Evolutionary conservation across 1,284 basidiomycete species (phyloP), one percentile per base, ranked within the genome.

Genomic region (Boletus calvinii): DNA sequence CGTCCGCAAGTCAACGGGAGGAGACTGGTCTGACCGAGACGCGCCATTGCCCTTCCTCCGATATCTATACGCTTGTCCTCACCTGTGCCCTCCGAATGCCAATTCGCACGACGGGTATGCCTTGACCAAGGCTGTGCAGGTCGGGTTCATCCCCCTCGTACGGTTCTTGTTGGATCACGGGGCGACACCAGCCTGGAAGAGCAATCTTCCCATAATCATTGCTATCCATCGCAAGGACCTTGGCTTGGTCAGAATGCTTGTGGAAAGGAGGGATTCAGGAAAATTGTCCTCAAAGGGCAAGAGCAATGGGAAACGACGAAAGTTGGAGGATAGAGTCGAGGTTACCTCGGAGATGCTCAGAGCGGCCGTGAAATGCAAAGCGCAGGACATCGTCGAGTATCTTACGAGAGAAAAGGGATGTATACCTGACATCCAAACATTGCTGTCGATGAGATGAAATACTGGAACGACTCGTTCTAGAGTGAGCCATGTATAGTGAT

Each of bases 101-200:
- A 81, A 92, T 65, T 78, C 85, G 6, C 76, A 87, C 66, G 76
- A 81, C 1, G 92, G 91, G 1, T 94, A 93, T 61, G 84, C 87
- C 0, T 78, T 95, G 30, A 83, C 83, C 9, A 84, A 81, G 54
- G 89, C 92, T 1, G 88, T 92, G 0, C 75, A 85, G 41, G 81
- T 79, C 0, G 73, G 75, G 12, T 85, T 85, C 58, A 59, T 77
- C 0, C 81, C 83, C 1, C 78, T 94, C 5, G 74, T 92, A 2
- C 73, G 69, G 36, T 86, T 88, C 56, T 75, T 95, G 7, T 79
- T 95, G 41, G 70, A 74, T 1, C 72, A 83, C n/a, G 87, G 83
- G 2, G 92, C 90, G 0, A 84, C 84, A 4, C 91, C 92, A 0
- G 63, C 64, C 11, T 71, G 71, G 56, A 87, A 86, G 60, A 65